Evolutionary conservation across 257 asterid genomes (phyloP), one percentile per base, ranked within the genome.

Genomic region (Solanum habrochaites): DNA sequence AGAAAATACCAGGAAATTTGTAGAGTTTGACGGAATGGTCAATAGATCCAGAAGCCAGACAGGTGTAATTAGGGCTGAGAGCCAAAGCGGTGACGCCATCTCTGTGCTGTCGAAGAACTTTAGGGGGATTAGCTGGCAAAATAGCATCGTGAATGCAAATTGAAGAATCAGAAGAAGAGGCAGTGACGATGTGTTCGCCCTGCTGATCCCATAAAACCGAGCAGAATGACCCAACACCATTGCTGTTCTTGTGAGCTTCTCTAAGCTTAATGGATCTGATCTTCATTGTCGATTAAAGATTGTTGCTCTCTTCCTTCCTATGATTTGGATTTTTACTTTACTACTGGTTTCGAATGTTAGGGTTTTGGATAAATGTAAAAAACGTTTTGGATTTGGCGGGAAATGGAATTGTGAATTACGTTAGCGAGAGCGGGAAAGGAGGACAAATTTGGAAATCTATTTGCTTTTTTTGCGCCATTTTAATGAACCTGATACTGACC

Each of bases 21-120:
- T 94, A 96, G 88, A 97, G 97, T 93, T 97, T 97, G 88, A 96
- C 99, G 4, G 98, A 94, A 89, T 92, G 98, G 94, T 96, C 99
- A 60, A 96, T 58, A 81, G 99, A 96, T 25, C 98, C 99, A 37
- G 99, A 97, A 81, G 99, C 99, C 40, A 97, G 97, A 87, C 99
- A 97, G 31, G 95, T 94, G 80, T 97, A 96, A 93, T 96, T 93
- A 60, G 97, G 95, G 84, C 91, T 91, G 23, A 96, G 93, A 73
- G 94, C 94, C 92, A 96, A 83, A n/a, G 94, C 95, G 35, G 98
- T 92, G 20, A 97, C 99, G 11, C 99, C 99, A 80, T 97, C 99
- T 8, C 94, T 90, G 88, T 97, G 99, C 87, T 94, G 84, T 75
- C 94, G 94, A 77, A 97, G 91, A 83, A 82, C 31, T 90, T 96